Percentiles rank a stretch among this genome's conserved stretches.
Conservation (phyloP, 345 rosid genomes). For the Pistacia vera region DNA sequence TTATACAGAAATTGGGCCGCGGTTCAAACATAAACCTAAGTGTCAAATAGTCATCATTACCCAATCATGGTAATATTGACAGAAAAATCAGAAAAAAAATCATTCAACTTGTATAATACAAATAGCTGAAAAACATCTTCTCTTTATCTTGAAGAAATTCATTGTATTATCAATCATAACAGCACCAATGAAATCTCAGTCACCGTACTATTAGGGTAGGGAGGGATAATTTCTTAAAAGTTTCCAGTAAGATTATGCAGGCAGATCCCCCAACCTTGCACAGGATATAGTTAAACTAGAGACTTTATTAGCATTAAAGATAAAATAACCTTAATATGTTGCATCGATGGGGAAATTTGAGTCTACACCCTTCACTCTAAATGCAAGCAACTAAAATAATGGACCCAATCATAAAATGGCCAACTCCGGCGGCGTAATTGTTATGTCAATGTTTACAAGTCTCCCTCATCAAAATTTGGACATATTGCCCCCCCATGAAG, state of each 20-base stretch:
- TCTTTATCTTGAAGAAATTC: conserved; percentile 23
- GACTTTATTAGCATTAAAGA: conserved; percentile 1
- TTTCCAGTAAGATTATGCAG: conserved; percentile 3
- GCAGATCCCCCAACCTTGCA: background rate
- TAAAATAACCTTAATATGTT: background rate
- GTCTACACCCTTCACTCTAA: background rate
- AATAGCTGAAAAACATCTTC: conserved; percentile 19
- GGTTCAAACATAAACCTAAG: conserved; percentile 13
- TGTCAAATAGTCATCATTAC: conserved; percentile 17
- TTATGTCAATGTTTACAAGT: background rate
- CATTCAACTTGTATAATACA: conserved; percentile 11
- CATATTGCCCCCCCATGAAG: background rate
- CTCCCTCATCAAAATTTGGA: conserved; percentile 5
- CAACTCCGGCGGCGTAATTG: background rate
- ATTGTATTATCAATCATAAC: conserved; percentile 11
- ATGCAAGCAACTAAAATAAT: background rate
- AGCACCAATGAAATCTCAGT: conserved; percentile 13
- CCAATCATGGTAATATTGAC: conserved; percentile 23
- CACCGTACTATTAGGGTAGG: conserved; percentile 7
- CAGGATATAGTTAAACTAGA: background rate
- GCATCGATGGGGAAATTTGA: background rate
- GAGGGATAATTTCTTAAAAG: background rate
- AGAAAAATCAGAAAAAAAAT: conserved; percentile 22
- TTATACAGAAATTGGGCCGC: background rate
- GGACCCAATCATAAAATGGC: conserved; percentile 3